Conservation (phyloP, 176 grass and related monocot genomes). For the Musa beccarii region DNA sequence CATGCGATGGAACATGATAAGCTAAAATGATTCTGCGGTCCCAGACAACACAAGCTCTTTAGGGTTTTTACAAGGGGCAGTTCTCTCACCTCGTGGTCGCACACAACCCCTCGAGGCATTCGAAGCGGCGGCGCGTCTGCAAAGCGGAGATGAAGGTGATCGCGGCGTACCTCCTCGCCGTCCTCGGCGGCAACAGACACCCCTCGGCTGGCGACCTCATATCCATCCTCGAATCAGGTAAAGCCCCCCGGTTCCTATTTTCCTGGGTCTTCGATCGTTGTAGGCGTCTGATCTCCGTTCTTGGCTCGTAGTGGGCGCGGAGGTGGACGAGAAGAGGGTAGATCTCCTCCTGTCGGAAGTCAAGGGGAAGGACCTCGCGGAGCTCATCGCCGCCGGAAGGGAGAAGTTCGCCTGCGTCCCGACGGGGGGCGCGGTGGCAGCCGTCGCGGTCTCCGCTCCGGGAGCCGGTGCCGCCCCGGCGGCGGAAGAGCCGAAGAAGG, state of each 20-base stretch:
- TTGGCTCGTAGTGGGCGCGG: background rate
- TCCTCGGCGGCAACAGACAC: background rate
- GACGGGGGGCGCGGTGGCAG: background rate
- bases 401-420: conserved; percentile 7
- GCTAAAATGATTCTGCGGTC: too few species aligned
- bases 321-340: background rate
- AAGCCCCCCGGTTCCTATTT: background rate
- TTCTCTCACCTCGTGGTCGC: too few species aligned
- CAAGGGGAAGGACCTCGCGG: background rate
- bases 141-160: background rate
- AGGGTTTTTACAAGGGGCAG: too few species aligned
- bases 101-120: too few species aligned
- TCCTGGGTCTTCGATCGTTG: too few species aligned
- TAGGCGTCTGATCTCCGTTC: background rate
- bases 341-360: background rate
- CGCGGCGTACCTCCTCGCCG: background rate
- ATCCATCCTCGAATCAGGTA: background rate
- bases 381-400: background rate
- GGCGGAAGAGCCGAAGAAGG: conserved; percentile 4
- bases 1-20: too few species aligned
- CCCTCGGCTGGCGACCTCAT: background rate
- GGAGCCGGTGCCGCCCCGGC: background rate
- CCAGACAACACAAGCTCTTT: too few species aligned
- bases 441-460: background rate
- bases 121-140: background rate